phyloP scores from a whole-genome alignment of 1,139 yeast species.

The Zygosaccharomyces sapae region DNA sequence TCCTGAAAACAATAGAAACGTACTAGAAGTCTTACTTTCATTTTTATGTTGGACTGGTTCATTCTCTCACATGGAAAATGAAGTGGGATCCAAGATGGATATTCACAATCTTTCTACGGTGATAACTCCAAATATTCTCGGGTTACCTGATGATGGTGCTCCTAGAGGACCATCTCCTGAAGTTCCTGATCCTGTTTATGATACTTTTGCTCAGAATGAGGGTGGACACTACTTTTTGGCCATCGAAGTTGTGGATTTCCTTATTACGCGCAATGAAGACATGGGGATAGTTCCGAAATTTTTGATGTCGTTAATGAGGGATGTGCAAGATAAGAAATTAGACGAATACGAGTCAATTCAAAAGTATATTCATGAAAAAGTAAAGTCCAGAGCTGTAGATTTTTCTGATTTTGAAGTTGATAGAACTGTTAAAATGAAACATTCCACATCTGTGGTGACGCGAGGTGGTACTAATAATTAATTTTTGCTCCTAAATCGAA shows the following conservation, averaged over 20 bases:
- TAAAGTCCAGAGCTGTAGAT: constrained; percentile 14
- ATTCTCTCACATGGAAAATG: constrained; percentile 83
- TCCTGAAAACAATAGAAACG: constrained; percentile 78
- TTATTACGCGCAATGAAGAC: constrained; percentile 80
- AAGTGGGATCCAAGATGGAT: constrained; percentile 94
- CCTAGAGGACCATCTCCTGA: constrained; percentile 32
- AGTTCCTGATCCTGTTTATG: constrained; percentile 34
- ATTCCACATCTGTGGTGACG: constrained; percentile 15
- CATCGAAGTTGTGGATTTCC: constrained; percentile 81
- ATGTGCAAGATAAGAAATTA: constrained; percentile 33
- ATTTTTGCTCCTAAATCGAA: too few species aligned
- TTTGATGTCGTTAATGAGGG: constrained; percentile 38
- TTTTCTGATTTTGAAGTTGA: constrained; percentile 18
- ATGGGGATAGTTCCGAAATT: constrained; percentile 72
- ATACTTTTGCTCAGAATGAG: constrained; percentile 43
- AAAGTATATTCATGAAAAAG: constrained; percentile 17
- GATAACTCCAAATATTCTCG: constrained; percentile 84
- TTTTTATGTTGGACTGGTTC: constrained; percentile 96
- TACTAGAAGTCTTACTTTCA: constrained; percentile 77
- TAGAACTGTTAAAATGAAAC: constrained; percentile 14
- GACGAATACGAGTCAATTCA: constrained; percentile 20
- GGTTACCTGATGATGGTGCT: constrained; percentile 40
- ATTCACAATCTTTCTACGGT: constrained; percentile 93
- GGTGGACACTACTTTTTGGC: constrained; percentile 86
- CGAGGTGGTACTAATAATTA: constrained; percentile 11